A percentile compares a stretch with the other conserved stretches of the same genome.
Conservation (phyloP, 2,329 filamentous ascomycete genomes). For the Aurifilum marmelostoma region DNA sequence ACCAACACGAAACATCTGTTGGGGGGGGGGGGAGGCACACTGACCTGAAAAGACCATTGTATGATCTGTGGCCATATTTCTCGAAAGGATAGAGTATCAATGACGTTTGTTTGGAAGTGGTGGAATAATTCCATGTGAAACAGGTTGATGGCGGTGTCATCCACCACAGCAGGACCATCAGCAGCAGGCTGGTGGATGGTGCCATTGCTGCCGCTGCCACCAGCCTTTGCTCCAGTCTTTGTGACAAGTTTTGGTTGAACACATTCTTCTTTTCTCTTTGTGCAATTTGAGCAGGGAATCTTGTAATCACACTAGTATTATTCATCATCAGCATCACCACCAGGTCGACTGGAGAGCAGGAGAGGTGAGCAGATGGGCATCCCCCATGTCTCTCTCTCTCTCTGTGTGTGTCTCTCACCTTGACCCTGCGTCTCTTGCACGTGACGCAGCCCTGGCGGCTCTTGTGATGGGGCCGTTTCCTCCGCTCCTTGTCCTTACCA, state of each 20-base stretch:
- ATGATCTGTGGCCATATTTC: background rate
- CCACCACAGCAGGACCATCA: background rate
- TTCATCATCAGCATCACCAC: background rate
- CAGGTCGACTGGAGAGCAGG: background rate
- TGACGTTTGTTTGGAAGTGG: background rate
- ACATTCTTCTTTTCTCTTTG: background rate
- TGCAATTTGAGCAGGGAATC: background rate
- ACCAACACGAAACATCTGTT: too few relatives aligned
- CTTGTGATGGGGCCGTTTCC: background rate
- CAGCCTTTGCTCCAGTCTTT: background rate
- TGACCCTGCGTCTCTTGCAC: background rate
- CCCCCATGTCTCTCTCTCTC: background rate
- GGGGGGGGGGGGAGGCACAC: background rate
- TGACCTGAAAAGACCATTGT: background rate
- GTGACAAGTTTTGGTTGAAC: background rate
- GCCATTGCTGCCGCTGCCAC: background rate
- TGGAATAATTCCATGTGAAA: background rate
- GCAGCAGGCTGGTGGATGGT: background rate
- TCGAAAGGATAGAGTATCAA: background rate
- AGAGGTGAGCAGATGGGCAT: background rate
- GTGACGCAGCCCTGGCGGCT: background rate
- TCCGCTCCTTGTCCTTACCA: background rate
- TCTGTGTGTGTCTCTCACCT: background rate
- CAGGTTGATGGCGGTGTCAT: background rate
- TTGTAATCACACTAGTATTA: background rate